Percentiles rank a stretch among this genome's conserved stretches.
These are phyloP conservation scores for Dactylorhiza incarnata DNA, from an alignment of 106 monocot species.

Conservation along the genomic window DNA sequence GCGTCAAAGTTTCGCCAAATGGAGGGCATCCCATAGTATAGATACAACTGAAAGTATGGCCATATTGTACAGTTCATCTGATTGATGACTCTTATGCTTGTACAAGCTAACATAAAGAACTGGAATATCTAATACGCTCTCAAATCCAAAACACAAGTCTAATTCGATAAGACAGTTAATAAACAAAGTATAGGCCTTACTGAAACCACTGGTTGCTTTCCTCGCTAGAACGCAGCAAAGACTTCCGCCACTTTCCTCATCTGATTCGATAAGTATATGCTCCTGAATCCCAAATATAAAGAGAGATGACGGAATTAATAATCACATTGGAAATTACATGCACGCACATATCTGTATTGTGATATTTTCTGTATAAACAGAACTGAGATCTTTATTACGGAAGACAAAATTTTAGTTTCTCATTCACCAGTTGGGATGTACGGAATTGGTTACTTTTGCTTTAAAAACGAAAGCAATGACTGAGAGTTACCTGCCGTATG, in stretches of 20 bases:
- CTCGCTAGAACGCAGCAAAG: slow-evolving; percentile 53
- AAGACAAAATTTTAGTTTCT: neutral
- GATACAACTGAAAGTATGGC: too few species aligned
- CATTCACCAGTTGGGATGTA: neutral
- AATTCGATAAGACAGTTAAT: neutral
- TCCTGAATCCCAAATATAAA: slow-evolving; percentile 35
- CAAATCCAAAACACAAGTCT: neutral
- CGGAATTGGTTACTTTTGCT: neutral
- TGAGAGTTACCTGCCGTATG: slow-evolving; percentile 24
- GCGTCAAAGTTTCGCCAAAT: too few species aligned
- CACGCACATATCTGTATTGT: neutral
- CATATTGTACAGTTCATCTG: too few species aligned
- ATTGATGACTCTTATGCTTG: neutral
- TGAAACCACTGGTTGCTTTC: slow-evolving; percentile 38
- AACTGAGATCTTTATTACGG: neutral
- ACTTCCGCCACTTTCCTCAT: slow-evolving; percentile 57
- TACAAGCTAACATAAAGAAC: neutral
- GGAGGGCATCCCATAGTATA: too few species aligned
- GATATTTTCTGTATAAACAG: neutral
- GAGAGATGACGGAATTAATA: neutral
- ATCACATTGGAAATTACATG: neutral
- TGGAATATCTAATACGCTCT: neutral
- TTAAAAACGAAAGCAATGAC: slow-evolving; percentile 1
- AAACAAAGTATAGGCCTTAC: neutral
- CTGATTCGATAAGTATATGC: slow-evolving; percentile 63